Percentiles rank a stretch among this genome's conserved stretches.
These are phyloP conservation scores for Apodospora peruviana DNA, from an alignment of 495 filamentous ascomycete genomes.

Conservation along the genomic window DNA sequence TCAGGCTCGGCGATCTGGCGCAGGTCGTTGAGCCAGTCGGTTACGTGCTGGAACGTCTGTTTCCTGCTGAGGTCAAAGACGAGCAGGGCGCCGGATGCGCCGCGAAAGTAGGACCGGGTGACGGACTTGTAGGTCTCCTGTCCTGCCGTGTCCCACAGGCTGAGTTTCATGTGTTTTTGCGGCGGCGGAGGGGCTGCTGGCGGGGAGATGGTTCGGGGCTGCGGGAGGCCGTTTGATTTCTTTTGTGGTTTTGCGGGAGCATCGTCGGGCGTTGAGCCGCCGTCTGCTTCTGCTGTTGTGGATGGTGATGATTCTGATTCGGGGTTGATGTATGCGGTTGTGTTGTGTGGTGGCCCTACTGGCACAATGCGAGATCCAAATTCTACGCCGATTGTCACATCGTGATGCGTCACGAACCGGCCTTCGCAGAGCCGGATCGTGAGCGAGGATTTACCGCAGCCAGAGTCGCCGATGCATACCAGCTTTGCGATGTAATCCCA, in stretches of 20 bases:
- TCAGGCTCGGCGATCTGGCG: constrained; percentile 88
- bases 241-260: constrained; percentile 1
- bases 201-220: constrained; percentile 16
- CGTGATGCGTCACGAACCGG: constrained; percentile 85
- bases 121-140: constrained; percentile 97
- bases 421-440: constrained; percentile 97
- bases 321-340: constrained; percentile 18
- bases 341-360: constrained; percentile 70
- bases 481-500: constrained; percentile 99
- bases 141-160: constrained; percentile 91
- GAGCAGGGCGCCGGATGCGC: constrained; percentile 82
- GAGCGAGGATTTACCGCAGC: constrained; percentile 82
- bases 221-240: constrained; percentile 29
- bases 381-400: constrained; percentile 97
- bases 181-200: constrained; percentile 12
- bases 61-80: constrained; percentile 91
- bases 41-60: constrained; percentile 78
- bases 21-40: constrained; percentile 87
- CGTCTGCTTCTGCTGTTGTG: not conserved
- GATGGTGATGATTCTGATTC: not conserved
- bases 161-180: constrained; percentile 72
- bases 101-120: constrained; percentile 91
- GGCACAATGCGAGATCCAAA: constrained; percentile 93
- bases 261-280: not conserved
- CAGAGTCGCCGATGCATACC: constrained; percentile 92